Evolutionary conservation across 2,329 filamentous ascomycete species (phyloP), one percentile per base, ranked within the genome.

Genomic region (Verticillium tricorpus): DNA sequence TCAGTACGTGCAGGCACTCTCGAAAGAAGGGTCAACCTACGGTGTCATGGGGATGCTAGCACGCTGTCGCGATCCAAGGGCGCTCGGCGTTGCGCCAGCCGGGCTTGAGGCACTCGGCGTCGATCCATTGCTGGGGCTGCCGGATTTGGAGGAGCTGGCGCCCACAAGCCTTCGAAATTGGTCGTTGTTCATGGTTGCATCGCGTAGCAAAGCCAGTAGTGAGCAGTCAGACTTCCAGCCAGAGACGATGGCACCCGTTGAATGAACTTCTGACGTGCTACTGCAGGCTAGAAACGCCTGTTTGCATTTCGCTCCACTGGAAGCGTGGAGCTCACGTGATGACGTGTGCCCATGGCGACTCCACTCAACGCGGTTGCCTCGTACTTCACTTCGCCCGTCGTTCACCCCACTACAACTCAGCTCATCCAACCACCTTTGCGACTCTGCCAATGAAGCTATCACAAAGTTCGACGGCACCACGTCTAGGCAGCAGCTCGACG

Each of bases 41-140:
- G 94, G 94, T 57, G 94, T 97, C 94, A 97, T 97, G 61, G 92
- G 92, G 64, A 97, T 94, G 74, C 86, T 94, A 37, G 90, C 85
- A 67, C 87, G 87, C 76, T 90, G 87, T 70, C 90, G 85, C 62
- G 92, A 95, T 25, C 93, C 93, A 61, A 96, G 81, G 5, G 86
- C 77, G 57, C 78, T 77, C 56, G 82, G 39, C 14, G 39, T 59
- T 39, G 62, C 77, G 34, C 61, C 67, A 52, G 64, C 66, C 12
- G 69, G 64, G 60, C 67, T 67, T 63, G 69, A 65, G 65, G 68
- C 63, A 68, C 67, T 65, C 60, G 68, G 70, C 15, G 83, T 80
- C 57, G 78, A 72, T 65, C 78, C 82, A 80, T 84, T 74, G 72
- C 75, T 76, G 63, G 74, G 62, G 67, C 75, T 63, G 64, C 73